Percentiles rank a stretch among this genome's conserved stretches.
These are phyloP conservation scores for Chrysoporthe austroafricana DNA, from an alignment of 2,329 filamentous ascomycete species.

Conservation along the genomic window DNA sequence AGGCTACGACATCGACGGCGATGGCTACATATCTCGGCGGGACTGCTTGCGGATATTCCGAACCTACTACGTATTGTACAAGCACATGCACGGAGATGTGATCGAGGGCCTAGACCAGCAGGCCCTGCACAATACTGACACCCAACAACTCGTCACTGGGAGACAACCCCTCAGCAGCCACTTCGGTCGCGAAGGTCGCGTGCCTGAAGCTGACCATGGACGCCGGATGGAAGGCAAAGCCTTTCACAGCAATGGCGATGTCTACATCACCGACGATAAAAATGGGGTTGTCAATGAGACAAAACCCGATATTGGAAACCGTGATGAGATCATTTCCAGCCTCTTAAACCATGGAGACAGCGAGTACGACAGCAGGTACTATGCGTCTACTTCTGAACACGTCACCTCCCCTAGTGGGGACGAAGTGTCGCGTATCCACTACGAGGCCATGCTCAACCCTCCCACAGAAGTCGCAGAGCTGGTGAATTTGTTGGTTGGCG, in stretches of 20 bases:
- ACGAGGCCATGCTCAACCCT: constrained; percentile 50
- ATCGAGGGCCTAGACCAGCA: constrained; percentile 79
- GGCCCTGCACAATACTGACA: constrained; percentile 73
- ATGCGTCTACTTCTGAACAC: constrained; percentile 30
- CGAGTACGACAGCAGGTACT: constrained; percentile 40
- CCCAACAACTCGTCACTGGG: constrained; percentile 74
- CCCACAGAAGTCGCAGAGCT: constrained; percentile 49
- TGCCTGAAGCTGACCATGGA: constrained; percentile 65
- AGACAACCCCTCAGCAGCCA: constrained; percentile 75
- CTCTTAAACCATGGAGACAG: constrained; percentile 47
- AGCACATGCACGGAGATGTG: constrained; percentile 85
- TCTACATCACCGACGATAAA: constrained; percentile 64
- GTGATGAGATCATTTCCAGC: constrained; percentile 63
- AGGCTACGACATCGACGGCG: constrained; percentile 87
- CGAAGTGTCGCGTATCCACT: constrained; percentile 38
- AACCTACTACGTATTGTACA: constrained; percentile 88
- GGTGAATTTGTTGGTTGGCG: constrained; percentile 43
- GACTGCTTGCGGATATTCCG: constrained; percentile 92
- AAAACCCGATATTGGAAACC: constrained; percentile 61
- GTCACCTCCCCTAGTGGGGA: constrained; percentile 23
- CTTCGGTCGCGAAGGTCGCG: constrained; percentile 73
- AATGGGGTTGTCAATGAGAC: constrained; percentile 62
- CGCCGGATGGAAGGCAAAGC: constrained; percentile 69
- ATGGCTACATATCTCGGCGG: constrained; percentile 81
- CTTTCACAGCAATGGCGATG: constrained; percentile 64